Base-by-base conservation (phyloP, 805 yeast species). In the Wickerhamomyces canadensis region DNA sequence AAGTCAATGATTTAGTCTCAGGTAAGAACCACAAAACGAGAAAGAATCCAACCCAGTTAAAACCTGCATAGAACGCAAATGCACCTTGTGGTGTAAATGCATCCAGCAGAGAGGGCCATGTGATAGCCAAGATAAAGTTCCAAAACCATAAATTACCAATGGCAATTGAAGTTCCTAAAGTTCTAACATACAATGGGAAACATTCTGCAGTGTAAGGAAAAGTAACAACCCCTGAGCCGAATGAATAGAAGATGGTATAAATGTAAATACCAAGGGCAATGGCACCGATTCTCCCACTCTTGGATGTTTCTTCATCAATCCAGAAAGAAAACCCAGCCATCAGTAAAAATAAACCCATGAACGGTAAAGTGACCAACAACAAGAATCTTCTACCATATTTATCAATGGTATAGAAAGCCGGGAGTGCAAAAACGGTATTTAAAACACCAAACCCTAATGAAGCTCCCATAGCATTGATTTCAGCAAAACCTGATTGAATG, bases 151-250 rank as follows among this genome's bases (percentile, higher is more conserved):
- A 68, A 15, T 81, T 76, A 16, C 84, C 80, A 22, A 89, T 79
- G 21, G 89, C 91, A 45, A 79, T 67, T 3, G 88, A 78, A 79
- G 86, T 81, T 37, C 91, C 89, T 36, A 84, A 62, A 47, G 85
- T 88, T 62, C 94, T 76, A 43, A 84, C 75, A 52, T 82, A 81
- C 52, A 84, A 67, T 42, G 91, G 86, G 65, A 82, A 75, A 51
- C 82, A 84, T 60, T 86, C 95, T 9, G 95, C 94, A 18, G 88
- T 80, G 55, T 86, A 84, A 3, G 93, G 82, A 64, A 86, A 86
- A 4, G 95, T 94, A 31, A 86, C 93, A 12, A 93, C 94, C 31
- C 95, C 95, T 58, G 83, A 86, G 38, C 94, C 91, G 4, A 84
- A 76, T 0, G 94, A 83, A 61, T 86, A 86, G 38, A 82, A 80